Conservation (phyloP, 2,329 filamentous ascomycete species). For the Paecilomyces dactylethromorphus region DNA sequence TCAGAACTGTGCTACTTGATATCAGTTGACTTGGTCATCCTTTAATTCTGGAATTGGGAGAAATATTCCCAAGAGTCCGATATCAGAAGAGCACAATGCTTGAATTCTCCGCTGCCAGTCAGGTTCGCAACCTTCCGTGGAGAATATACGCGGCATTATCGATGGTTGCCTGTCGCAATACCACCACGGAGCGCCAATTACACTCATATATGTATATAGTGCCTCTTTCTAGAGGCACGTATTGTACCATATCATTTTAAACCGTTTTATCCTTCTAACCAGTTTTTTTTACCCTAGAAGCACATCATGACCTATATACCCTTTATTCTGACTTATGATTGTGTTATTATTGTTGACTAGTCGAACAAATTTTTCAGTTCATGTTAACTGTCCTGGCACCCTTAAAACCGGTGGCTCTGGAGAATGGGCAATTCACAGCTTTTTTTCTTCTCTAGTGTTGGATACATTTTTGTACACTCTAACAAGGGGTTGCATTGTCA, state of each 20-base stretch:
- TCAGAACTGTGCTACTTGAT: too few relatives aligned
- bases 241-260: background rate
- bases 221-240: background rate
- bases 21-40: too few relatives aligned
- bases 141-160: too few relatives aligned
- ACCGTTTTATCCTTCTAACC: background rate
- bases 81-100: too few relatives aligned
- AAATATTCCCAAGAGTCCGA: too few relatives aligned
- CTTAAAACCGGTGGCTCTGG: background rate
- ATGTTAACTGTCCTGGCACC: background rate
- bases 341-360: background rate
- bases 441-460: background rate
- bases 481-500: background rate
- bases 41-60: too few relatives aligned
- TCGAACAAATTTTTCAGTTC: background rate
- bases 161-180: too few relatives aligned
- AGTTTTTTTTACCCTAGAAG: background rate
- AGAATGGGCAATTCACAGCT: background rate
- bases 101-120: too few relatives aligned
- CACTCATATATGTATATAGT: too few relatives aligned
- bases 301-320: background rate
- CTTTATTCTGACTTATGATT: background rate
- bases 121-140: too few relatives aligned
- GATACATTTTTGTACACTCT: background rate
- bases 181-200: too few relatives aligned